Evolutionary conservation across 2,329 filamentous ascomycete genomes (phyloP).

Genomic region (Alternaria sp.): DNA sequence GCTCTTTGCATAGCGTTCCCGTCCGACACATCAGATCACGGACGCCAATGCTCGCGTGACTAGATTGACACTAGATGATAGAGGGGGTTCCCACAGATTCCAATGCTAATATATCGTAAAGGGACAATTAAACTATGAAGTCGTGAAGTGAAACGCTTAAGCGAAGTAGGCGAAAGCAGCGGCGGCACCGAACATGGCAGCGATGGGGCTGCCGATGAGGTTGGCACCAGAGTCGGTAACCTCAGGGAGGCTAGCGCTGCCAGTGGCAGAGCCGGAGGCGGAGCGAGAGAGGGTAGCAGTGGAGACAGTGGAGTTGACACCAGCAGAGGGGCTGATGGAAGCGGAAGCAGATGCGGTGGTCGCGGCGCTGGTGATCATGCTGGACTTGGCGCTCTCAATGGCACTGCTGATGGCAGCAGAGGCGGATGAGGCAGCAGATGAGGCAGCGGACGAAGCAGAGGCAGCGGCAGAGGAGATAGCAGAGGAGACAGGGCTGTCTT

Average conservation of each 20-base stretch:
- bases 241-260: conserved; percentile 19
- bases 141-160: conserved; percentile 31
- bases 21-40: conserved; percentile 1
- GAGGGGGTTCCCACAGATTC: conserved; percentile 23
- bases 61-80: conserved; percentile 22
- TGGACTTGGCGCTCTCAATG: conserved; percentile 16
- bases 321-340: conserved; percentile 28
- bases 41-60: conserved; percentile 16
- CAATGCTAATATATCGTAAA: conserved; percentile 29
- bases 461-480: conserved; percentile 21
- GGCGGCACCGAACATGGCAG: conserved; percentile 52
- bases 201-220: conserved; percentile 47
- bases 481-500: conserved; percentile 29
- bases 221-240: conserved; percentile 37
- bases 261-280: conserved; percentile 24
- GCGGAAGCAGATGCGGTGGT: conserved; percentile 37
- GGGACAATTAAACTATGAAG: conserved; percentile 14
- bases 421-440: neutral
- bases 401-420: conserved; percentile 24
- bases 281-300: conserved; percentile 34
- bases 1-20: conserved; percentile 32
- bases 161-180: conserved; percentile 54
- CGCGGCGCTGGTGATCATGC: conserved; percentile 35
- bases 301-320: conserved; percentile 39
- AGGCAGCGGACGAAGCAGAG: conserved; percentile 29